Conservation (phyloP, 352 stramenopile genomes). For the Globisporangium cystogenes region DNA sequence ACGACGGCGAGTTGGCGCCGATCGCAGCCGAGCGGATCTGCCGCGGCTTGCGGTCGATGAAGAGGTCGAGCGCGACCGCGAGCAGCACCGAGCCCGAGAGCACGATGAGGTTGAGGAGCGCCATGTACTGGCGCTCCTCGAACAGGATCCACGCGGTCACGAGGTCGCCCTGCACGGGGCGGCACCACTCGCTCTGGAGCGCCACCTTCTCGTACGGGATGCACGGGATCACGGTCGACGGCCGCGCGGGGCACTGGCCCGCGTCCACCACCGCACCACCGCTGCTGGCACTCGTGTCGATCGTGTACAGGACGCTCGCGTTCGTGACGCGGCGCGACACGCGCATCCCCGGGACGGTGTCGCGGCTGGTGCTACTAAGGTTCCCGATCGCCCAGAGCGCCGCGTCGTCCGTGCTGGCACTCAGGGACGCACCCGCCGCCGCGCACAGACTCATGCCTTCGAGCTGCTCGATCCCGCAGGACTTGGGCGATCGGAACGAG, state of each 20-base stretch:
- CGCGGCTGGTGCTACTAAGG: slow-evolving; percentile 9
- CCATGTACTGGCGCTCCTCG: slow-evolving; percentile 21
- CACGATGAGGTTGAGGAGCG: slow-evolving; percentile 21
- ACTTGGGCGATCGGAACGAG: slow-evolving; percentile 8
- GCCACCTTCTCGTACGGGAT: slow-evolving; percentile 10
- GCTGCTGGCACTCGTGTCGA: slow-evolving; percentile 17
- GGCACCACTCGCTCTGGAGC: slow-evolving; percentile 21
- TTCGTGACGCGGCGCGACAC: slow-evolving; percentile 1
- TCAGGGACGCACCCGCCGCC: neutral
- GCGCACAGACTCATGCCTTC: slow-evolving; percentile 11
- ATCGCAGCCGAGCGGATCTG: slow-evolving; percentile 8
- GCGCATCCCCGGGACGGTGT: slow-evolving; percentile 2
- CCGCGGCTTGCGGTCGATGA: slow-evolving; percentile 20
- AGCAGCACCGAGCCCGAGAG: slow-evolving; percentile 21
- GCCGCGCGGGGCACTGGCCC: slow-evolving; percentile 7
- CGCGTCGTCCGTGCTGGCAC: slow-evolving; percentile 3
- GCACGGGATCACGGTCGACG: slow-evolving; percentile 23
- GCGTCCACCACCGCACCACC: slow-evolving; percentile 1
- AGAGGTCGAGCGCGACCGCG: slow-evolving; percentile 22
- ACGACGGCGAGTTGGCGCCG: slow-evolving; percentile 10
- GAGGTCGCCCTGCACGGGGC: slow-evolving; percentile 15
- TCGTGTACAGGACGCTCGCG: slow-evolving; percentile 11
- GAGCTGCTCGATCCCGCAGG: slow-evolving; percentile 8
- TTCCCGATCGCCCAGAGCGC: slow-evolving; percentile 19
- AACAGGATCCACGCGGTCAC: slow-evolving; percentile 21